A percentile compares a stretch with the other conserved stretches of the same genome.
Conservation (phyloP, 1,284 basidiomycete genomes). For the Cutaneotrichosporon sp. region DNA sequence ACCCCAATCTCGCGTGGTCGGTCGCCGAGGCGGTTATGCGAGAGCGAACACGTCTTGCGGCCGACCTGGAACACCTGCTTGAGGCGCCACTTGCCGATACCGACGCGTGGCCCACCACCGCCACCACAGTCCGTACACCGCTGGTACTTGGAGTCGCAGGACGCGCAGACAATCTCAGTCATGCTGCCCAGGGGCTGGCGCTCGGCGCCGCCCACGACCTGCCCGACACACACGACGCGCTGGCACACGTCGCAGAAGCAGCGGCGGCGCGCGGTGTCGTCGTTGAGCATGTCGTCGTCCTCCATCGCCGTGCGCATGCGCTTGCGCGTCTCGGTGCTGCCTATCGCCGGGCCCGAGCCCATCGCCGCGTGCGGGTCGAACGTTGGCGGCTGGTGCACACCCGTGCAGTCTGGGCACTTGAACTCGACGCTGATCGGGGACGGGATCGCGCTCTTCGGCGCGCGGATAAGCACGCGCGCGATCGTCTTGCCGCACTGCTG, state of each 20-base stretch:
- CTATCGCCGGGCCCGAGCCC: constrained; percentile 20
- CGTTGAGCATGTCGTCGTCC: constrained; percentile 38
- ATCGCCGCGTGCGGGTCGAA: constrained; percentile 24
- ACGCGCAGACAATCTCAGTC: constrained; percentile 44
- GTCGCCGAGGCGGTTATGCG: constrained; percentile 51
- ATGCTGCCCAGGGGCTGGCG: constrained; percentile 33
- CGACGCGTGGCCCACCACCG: constrained; percentile 52
- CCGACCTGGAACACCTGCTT: constrained; percentile 56
- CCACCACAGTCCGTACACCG: constrained; percentile 49
- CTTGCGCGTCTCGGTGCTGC: constrained; percentile 48
- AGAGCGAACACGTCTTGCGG: constrained; percentile 55
- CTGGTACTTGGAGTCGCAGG: constrained; percentile 49
- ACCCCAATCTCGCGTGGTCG: constrained; percentile 49
- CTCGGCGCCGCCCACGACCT: constrained; percentile 37
- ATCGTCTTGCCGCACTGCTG: constrained; percentile 32
- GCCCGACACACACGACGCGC: constrained; percentile 41
- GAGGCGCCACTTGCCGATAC: constrained; percentile 57
- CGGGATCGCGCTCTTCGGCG: constrained; percentile 41
- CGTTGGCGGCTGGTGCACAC: constrained; percentile 32
- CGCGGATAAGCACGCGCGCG: constrained; percentile 43
- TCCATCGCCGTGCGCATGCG: constrained; percentile 43
- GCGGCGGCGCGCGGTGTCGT: constrained; percentile 18
- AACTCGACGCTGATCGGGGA: constrained; percentile 33
- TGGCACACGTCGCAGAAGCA: constrained; percentile 53
- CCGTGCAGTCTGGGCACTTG: constrained; percentile 35